phyloP scores from a whole-genome alignment of 306 rosid species.

The Gleditsia sinensis region DNA sequence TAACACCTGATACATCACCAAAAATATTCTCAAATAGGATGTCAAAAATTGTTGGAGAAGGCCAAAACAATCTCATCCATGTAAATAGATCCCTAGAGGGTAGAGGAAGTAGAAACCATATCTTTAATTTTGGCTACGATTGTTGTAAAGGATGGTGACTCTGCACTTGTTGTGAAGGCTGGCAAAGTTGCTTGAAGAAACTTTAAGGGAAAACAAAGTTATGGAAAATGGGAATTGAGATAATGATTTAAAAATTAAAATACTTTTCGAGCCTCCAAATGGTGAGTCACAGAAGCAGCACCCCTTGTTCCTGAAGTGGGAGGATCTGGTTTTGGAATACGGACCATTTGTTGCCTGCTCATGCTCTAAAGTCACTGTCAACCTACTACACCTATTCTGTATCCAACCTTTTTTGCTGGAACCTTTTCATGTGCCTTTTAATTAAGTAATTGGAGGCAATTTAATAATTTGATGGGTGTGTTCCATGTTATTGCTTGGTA shows the following conservation, averaged over 20 bases:
- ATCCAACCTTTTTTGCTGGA: background rate
- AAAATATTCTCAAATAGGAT: background rate
- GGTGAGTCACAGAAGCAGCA: background rate
- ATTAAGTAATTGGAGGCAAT: constrained; percentile 5
- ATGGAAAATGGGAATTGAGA: background rate
- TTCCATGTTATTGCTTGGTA: constrained; percentile 16
- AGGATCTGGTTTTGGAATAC: background rate
- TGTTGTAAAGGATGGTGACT: background rate
- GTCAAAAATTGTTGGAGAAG: background rate
- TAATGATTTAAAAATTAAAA: background rate
- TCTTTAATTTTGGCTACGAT: background rate
- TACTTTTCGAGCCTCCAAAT: background rate
- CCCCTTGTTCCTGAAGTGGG: background rate
- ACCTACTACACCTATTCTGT: background rate
- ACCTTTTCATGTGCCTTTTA: constrained; percentile 2
- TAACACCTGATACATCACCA: background rate
- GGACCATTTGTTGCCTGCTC: background rate
- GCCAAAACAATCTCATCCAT: background rate
- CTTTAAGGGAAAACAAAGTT: background rate
- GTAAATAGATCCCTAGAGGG: background rate
- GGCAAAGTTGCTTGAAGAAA: background rate
- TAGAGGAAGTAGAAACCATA: background rate
- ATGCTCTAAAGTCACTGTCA: background rate
- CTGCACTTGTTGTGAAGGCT: background rate
- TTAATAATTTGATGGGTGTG: background rate